Conservation (phyloP, 73 alveolate genomes). For the Effrenium voratum region DNA sequence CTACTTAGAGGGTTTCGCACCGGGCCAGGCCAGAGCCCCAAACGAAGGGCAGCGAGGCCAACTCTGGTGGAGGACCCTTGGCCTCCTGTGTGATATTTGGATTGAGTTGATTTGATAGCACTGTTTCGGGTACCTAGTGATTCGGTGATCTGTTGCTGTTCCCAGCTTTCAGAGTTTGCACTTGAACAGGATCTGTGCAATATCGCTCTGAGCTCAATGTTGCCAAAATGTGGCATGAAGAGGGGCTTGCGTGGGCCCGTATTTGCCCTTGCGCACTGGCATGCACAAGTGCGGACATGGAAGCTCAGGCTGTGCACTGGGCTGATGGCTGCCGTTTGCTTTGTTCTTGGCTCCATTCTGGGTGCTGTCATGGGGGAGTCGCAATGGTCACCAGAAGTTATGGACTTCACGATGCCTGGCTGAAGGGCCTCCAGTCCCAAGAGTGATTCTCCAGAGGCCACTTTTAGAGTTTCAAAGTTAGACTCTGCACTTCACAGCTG, state of each 20-base stretch:
- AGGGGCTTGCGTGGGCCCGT: too few relatives aligned
- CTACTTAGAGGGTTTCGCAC: too few relatives aligned
- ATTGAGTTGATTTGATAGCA: not conserved
- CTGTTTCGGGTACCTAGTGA: not conserved
- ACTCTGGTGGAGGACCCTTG: slow-evolving; percentile 46
- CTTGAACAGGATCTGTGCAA: slow-evolving; percentile 77
- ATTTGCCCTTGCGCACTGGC: too few relatives aligned
- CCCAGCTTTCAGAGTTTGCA: too few relatives aligned
- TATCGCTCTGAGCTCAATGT: not conserved
- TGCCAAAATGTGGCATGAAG: too few relatives aligned
- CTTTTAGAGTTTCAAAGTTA: too few relatives aligned
- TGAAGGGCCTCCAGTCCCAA: too few relatives aligned
- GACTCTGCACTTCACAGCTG: too few relatives aligned
- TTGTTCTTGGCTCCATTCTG: slow-evolving; percentile 31
- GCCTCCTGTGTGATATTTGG: not conserved
- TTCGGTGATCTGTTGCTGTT: too few relatives aligned
- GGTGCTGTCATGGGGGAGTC: slow-evolving; percentile 60
- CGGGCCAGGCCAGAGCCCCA: too few relatives aligned
- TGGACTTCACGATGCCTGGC: slow-evolving; percentile 67
- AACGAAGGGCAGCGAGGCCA: slow-evolving; percentile 40
- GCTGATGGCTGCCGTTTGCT: slow-evolving; percentile 50
- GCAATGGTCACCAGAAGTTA: slow-evolving; percentile 38
- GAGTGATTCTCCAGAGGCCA: too few relatives aligned
- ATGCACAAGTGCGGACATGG: not conserved
- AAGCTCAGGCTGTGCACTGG: slow-evolving; percentile 46